phyloP scores from a whole-genome alignment of 2,329 filamentous ascomycete species.

The Dactylellina sp. region DNA sequence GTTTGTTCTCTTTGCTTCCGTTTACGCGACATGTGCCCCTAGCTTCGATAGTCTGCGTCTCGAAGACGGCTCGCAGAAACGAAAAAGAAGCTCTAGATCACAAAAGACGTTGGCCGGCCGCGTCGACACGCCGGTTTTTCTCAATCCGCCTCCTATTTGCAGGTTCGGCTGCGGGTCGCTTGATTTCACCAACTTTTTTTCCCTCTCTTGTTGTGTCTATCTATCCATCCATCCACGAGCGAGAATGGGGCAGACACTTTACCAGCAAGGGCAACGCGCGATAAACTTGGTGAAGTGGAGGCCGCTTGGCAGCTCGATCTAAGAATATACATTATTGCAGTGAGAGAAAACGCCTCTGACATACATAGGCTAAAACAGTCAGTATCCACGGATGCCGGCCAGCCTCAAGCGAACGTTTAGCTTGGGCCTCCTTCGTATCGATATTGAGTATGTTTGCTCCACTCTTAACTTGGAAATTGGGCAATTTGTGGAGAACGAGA shows the following conservation, averaged over 20 bases:
- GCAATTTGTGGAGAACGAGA: conserved; percentile 6
- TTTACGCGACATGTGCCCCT: conserved; percentile 2
- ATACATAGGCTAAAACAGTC: conserved; percentile 38
- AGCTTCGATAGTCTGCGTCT: conserved; percentile 12
- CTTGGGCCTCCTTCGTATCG: conserved; percentile 31
- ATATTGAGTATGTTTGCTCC: conserved; percentile 10
- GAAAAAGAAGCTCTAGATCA: conserved; percentile 32
- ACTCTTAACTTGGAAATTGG: conserved; percentile 1
- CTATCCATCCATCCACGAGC: no score
- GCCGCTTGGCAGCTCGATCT: conserved; percentile 8
- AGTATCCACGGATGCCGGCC: conserved; percentile 49
- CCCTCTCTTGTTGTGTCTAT: background rate
- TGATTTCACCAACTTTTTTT: conserved; percentile 48
- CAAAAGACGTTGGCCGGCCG: conserved; percentile 21
- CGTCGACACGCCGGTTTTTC: conserved; percentile 38
- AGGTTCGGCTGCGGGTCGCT: conserved; percentile 42
- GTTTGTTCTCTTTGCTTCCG: background rate
- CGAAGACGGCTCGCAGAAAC: conserved; percentile 21
- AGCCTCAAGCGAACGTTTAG: conserved; percentile 53
- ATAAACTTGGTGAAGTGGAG: conserved; percentile 28
- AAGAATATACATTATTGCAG: conserved; percentile 46
- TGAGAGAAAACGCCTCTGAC: conserved; percentile 30
- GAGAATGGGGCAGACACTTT: conserved; percentile 11
- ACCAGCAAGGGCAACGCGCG: conserved; percentile 51
- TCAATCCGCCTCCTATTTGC: conserved; percentile 40